Base-by-base conservation (phyloP, 2,329 filamentous ascomycete species). In the Coniochaeta hoffmannii region DNA sequence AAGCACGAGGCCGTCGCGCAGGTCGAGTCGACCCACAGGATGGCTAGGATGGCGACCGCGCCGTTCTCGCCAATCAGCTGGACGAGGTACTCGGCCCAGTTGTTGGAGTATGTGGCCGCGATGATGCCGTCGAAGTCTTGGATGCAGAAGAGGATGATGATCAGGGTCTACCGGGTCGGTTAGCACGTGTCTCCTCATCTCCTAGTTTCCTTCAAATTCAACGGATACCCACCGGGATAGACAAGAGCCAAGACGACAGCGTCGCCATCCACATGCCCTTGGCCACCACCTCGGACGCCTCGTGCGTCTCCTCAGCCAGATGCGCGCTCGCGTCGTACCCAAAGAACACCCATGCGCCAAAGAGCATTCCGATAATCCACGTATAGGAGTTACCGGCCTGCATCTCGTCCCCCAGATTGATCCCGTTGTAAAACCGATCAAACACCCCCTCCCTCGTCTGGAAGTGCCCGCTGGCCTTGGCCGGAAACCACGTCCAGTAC, bases 401-500 rank as follows among this genome's bases (percentile, higher is more conserved):
- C 41, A 68, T 67, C 32, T 65, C 57, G 5, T 62, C 58, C 2
- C 67, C 69, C 12, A 59, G 31, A 28, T 73, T 73, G 56, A 73
- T 72, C 2, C 69, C 70, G 52, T 73, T 73, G 57, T 71, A 70
- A 58, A 72, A 70, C 15, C 64, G 60, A 15, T 63, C 57, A 54
- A 73, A 71, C 1, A 68, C 68, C 4, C 61, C 66, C n/a, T 59
- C 58, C 6, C 57, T 58, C 8, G 64, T 59, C 60, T 72, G 68
- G 55, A 73, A 73, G 14, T 67, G 62, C 4, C 66, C 64, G 2
- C 64, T 57, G 0, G 68, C 70, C 55, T 62, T 64, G 56, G 67
- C 62, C 10, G 71, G 70, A 55, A 73, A 70, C 70, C 71, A 72
- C 53, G 68, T 68, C 68, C 66, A 71, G 55, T 70, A 72, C 17